Evolutionary conservation across 1,284 basidiomycete species (phyloP).

Genomic region (Apiotrichum sp.): DNA sequence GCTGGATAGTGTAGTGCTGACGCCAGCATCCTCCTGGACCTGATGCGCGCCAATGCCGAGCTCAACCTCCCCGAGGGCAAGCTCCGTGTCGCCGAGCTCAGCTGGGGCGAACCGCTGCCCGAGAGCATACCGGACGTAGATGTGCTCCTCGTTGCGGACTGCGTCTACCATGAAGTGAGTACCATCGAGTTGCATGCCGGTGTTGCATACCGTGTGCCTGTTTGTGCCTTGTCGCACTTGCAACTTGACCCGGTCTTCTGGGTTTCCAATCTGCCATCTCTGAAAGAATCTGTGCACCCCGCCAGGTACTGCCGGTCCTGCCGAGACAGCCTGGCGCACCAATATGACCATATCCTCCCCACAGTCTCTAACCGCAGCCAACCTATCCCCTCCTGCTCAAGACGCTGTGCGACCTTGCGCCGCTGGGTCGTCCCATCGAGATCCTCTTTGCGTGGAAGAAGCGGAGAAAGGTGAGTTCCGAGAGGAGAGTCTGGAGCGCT

Average conservation of each 20-base stretch:
- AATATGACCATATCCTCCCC: neutral
- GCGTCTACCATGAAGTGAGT: constrained; percentile 76
- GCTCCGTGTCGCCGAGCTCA: constrained; percentile 63
- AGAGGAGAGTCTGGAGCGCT: too few relatives aligned
- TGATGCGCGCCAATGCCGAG: constrained; percentile 65
- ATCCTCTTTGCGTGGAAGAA: constrained; percentile 91
- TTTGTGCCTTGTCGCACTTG: too few relatives aligned
- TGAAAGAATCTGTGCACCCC: too few relatives aligned
- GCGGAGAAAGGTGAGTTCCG: constrained; percentile 63
- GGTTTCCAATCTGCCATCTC: too few relatives aligned
- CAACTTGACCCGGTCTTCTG: too few relatives aligned
- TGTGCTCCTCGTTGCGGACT: constrained; percentile 78
- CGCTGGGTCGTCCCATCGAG: constrained; percentile 53
- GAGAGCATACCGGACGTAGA: constrained; percentile 22
- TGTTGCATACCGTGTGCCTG: too few relatives aligned
- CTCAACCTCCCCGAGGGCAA: constrained; percentile 55
- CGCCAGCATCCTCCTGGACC: constrained; percentile 61
- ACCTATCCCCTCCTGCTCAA: constrained; percentile 80
- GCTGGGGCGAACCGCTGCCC: constrained; percentile 54
- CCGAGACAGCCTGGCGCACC: neutral
- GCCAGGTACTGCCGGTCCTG: neutral
- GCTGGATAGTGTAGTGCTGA: constrained; percentile 1
- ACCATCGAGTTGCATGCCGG: too few relatives aligned
- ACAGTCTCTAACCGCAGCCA: constrained; percentile 46
- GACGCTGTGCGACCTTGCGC: constrained; percentile 63